Base-by-base conservation (phyloP, 257 asterid species). In the Linderniella brevidens region DNA sequence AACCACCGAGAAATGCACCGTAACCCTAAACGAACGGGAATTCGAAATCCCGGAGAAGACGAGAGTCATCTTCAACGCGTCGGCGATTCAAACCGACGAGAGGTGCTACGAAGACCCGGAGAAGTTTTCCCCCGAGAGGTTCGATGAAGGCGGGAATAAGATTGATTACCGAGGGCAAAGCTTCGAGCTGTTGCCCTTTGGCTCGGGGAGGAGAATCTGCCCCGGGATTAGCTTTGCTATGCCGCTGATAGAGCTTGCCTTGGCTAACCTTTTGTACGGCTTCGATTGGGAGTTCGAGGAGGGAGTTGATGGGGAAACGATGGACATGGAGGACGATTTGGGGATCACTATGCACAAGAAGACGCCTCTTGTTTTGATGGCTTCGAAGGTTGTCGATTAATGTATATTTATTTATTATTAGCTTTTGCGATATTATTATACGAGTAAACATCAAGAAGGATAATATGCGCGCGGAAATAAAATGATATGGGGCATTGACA, bases 161-260 rank as follows among this genome's bases (percentile, higher is more conserved):
- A 48, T 67, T 5, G 80, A 77, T 43, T 73, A 41, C 11, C 58
- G 45, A 56, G 81, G 81, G 8, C 57, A 62, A n/a, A 58, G 63
- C 38, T 77, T 39, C 4, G 76, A 69, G 68, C 25, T 67, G 1
- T 35, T 76, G 12, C 80, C 78, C 12, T 76, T 76, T 53, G 85
- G 79, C 2, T 67, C 63, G 8, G 81, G 81, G 0, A 57, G 78
- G 41, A 57, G 86, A 41, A 60, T 67, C 1, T 77, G 87, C 51
- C 82, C 82, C 10, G 77, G 74, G 11, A 74, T 74, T 0, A 51
- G 52, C 35, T 73, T 70, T 17, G 41, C 73, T 1, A 11, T 68
- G 1, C 59, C 69, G 13, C 48, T 68, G 37, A 58, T 71, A 61
- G 77, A 77, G 53, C 56, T 68, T 4, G 63, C 70, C 11, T 50